phyloP scores from a whole-genome alignment of 805 yeast species.

The Suhomyces canberraensis region DNA sequence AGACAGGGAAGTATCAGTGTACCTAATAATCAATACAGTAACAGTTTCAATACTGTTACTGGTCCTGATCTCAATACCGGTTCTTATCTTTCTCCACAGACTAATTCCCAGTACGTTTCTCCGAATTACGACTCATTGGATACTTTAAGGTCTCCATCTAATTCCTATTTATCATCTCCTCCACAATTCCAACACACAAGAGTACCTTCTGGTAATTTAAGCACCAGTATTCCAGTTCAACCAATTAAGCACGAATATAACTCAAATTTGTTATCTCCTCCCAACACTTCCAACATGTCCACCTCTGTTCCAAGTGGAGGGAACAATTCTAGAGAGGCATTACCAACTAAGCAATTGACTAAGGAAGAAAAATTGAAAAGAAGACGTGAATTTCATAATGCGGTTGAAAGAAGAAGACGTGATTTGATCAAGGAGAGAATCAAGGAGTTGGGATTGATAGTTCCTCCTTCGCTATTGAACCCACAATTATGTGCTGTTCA shows the following conservation, averaged over 20 bases:
- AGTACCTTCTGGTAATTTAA: conserved; percentile 13
- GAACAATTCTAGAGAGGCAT: conserved; percentile 10
- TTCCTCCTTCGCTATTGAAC: conserved; percentile 70
- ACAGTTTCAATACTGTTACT: conserved; percentile 7
- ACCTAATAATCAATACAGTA: conserved; percentile 14
- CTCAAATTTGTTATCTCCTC: conserved; percentile 24
- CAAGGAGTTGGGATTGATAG: conserved; percentile 73
- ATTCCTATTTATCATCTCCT: conserved; percentile 36
- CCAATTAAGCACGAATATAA: conserved; percentile 15
- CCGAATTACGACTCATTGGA: conserved; percentile 34
- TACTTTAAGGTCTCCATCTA: conserved; percentile 33
- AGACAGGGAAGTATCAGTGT: conserved; percentile 31
- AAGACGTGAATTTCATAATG: conserved; percentile 87
- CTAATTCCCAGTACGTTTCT: conserved; percentile 27
- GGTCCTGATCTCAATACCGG: conserved; percentile 22
- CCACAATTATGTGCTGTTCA: conserved; percentile 44
- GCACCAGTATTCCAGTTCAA: conserved; percentile 23
- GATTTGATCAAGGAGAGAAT: conserved; percentile 88
- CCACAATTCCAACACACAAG: conserved; percentile 21
- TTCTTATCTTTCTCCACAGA: conserved; percentile 35
- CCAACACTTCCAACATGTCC: conserved; percentile 19
- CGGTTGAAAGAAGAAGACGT: conserved; percentile 88
- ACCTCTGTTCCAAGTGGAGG: conserved; percentile 28
- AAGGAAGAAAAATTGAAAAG: conserved; percentile 73
- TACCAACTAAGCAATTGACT: conserved; percentile 36